phyloP scores from a whole-genome alignment of 1,139 yeast species.

The Kodamaea ohmeri region DNA sequence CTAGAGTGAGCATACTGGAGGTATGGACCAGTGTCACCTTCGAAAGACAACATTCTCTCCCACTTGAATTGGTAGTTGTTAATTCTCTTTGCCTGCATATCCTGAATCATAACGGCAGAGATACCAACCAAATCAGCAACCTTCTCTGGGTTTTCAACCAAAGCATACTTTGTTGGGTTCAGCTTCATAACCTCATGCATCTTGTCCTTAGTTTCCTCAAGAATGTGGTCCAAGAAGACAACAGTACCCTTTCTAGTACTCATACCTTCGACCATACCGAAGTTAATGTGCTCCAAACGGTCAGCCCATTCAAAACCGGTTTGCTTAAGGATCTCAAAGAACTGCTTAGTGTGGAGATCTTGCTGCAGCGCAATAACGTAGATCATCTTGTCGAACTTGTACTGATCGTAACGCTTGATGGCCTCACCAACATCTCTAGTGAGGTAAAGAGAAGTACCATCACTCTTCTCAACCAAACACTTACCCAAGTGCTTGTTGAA shows the following conservation, averaged over 20 bases:
- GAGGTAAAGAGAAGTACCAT: constrained; percentile 91
- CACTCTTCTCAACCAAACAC: constrained; percentile 89
- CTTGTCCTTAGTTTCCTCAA: constrained; percentile 90
- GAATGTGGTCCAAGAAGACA: constrained; percentile 89
- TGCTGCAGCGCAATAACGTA: constrained; percentile 96
- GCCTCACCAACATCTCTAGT: constrained; percentile 99
- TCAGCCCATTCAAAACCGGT: constrained; percentile 91
- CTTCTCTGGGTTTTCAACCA: constrained; percentile 90
- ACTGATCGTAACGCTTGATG: constrained; percentile 77
- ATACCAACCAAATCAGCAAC: constrained; percentile 96
- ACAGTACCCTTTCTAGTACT: constrained; percentile 98
- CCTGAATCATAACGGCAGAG: constrained; percentile 98
- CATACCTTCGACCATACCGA: constrained; percentile 99
- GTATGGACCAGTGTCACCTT: constrained; percentile 99
- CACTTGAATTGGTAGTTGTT: constrained; percentile 96
- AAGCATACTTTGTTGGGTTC: constrained; percentile 88
- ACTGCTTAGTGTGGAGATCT: constrained; percentile 91
- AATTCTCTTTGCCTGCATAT: constrained; percentile 96
- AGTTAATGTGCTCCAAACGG: constrained; percentile 77
- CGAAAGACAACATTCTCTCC: constrained; percentile 98
- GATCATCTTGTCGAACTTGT: constrained; percentile 91
- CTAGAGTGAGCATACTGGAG: constrained; percentile 98
- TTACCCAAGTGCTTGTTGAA: constrained; percentile 93
- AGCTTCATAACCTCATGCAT: constrained; percentile 98
- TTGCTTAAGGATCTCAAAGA: constrained; percentile 90